These are phyloP conservation scores for Thielaviopsis punctulata DNA, from an alignment of 2,329 filamentous ascomycete species.

Conservation along the genomic window DNA sequence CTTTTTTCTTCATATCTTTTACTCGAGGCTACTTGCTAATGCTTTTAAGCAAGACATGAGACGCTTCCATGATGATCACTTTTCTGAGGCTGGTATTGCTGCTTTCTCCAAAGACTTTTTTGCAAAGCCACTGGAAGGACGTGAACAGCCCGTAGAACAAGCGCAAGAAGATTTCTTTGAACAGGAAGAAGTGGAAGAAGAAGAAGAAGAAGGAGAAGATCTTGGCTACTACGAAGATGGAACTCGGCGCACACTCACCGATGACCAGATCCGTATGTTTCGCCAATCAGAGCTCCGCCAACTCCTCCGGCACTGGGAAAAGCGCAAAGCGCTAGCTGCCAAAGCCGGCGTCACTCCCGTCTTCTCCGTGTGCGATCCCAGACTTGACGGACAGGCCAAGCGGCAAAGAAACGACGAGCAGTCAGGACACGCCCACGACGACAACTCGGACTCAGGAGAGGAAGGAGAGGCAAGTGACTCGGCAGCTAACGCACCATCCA, in stretches of 20 bases:
- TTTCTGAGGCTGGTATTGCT: not conserved
- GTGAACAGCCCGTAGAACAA: not conserved
- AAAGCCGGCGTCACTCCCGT: conserved; percentile 1
- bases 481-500: conserved; percentile 11
- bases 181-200: conserved; percentile 17
- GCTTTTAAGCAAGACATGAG: not conserved
- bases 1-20: not conserved
- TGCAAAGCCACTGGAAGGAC: not conserved
- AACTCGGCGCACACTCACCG: conserved; percentile 72
- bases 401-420: not conserved
- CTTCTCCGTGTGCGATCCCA: conserved; percentile 8
- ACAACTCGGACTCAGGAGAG: conserved; percentile 10
- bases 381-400: not conserved
- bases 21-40: not conserved
- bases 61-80: not conserved
- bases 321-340: conserved; percentile 9
- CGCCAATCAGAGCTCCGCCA: conserved; percentile 71
- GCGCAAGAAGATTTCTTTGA: not conserved
- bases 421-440: conserved; percentile 11
- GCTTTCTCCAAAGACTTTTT: not conserved
- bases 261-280: conserved; percentile 82
- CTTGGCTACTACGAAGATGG: conserved; percentile 80
- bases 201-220: conserved; percentile 40
- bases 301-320: conserved; percentile 32
- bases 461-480: conserved; percentile 3